These are phyloP conservation scores for Tulasnella sp. DNA, from an alignment of 768 basidiomycete genomes.

Conservation along the genomic window DNA sequence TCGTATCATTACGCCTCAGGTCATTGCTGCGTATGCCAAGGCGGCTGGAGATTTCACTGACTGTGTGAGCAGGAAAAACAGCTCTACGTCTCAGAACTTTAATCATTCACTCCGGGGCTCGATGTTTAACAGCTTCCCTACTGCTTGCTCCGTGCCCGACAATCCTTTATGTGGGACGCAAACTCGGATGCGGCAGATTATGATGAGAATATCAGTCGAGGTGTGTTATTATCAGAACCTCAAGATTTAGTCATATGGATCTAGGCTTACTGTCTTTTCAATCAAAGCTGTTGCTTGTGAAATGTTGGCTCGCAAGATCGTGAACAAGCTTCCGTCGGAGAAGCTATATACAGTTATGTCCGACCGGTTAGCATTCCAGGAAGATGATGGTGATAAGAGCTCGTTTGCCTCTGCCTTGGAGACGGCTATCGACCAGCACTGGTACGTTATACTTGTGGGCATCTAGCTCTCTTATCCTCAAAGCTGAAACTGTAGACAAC, in stretches of 20 bases:
- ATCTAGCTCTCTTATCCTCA: not conserved
- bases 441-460: slow-evolving; percentile 36
- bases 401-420: slow-evolving; percentile 72
- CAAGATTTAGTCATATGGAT: too few relatives aligned
- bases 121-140: slow-evolving; percentile 88
- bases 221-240: slow-evolving; percentile 30
- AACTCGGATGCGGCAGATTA: slow-evolving; percentile 74
- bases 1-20: slow-evolving; percentile 64
- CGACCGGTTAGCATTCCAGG: slow-evolving; percentile 58
- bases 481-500: not conserved
- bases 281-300: slow-evolving; percentile 66
- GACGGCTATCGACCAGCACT: slow-evolving; percentile 84
- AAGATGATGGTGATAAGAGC: slow-evolving; percentile 66
- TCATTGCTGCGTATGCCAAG: slow-evolving; percentile 62
- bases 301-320: slow-evolving; percentile 67
- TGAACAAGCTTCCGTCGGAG: slow-evolving; percentile 58
- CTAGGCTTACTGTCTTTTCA: not conserved
- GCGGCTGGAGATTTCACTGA: slow-evolving; percentile 84
- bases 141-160: slow-evolving; percentile 63
- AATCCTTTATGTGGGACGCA: slow-evolving; percentile 74
- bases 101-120: too few relatives aligned
- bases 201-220: slow-evolving; percentile 74
- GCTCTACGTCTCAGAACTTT: too few relatives aligned
- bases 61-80: slow-evolving; percentile 54
- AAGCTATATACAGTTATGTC: slow-evolving; percentile 63